Conservation (phyloP, 108 stramenopile genomes). For the Discostella stelligeroides region DNA sequence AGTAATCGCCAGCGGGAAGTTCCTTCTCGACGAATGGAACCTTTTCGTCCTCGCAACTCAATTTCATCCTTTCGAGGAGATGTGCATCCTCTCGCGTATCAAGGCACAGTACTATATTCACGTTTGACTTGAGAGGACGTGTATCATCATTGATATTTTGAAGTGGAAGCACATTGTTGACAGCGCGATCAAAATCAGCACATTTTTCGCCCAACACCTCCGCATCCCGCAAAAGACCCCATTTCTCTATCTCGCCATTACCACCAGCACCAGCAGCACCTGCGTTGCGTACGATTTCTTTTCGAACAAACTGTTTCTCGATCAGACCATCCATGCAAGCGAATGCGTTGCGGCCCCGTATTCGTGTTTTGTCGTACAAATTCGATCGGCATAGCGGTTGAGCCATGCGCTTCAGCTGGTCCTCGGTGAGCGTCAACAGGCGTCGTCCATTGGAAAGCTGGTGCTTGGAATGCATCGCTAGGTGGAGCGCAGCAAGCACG, state of each 20-base stretch:
- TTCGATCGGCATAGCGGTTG: constrained; percentile 56
- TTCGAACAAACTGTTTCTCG: constrained; percentile 50
- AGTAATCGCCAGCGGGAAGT: constrained; percentile 60
- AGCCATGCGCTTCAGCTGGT: constrained; percentile 53
- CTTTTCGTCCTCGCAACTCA: constrained; percentile 40
- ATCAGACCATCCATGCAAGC: constrained; percentile 54
- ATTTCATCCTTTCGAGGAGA: constrained; percentile 45
- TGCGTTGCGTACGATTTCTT: constrained; percentile 48
- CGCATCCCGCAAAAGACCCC: constrained; percentile 43
- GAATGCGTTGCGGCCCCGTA: constrained; percentile 54
- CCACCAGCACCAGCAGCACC: constrained; percentile 14
- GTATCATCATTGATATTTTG: not conserved
- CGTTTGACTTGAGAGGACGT: not conserved
- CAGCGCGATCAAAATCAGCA: constrained; percentile 47
- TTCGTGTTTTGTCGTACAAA: constrained; percentile 51
- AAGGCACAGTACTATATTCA: constrained; percentile 34
- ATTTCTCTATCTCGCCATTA: constrained; percentile 47
- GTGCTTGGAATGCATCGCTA: constrained; percentile 35
- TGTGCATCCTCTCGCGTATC: constrained; percentile 54
- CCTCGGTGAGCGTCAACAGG: constrained; percentile 46
- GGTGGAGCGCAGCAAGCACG: constrained; percentile 48
- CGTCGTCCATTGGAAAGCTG: constrained; percentile 24
- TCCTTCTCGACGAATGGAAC: constrained; percentile 47
- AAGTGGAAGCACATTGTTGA: constrained; percentile 16
- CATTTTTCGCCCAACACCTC: constrained; percentile 44